Conservation (phyloP, 2,329 filamentous ascomycete genomes). For the Coniella lustricola region DNA sequence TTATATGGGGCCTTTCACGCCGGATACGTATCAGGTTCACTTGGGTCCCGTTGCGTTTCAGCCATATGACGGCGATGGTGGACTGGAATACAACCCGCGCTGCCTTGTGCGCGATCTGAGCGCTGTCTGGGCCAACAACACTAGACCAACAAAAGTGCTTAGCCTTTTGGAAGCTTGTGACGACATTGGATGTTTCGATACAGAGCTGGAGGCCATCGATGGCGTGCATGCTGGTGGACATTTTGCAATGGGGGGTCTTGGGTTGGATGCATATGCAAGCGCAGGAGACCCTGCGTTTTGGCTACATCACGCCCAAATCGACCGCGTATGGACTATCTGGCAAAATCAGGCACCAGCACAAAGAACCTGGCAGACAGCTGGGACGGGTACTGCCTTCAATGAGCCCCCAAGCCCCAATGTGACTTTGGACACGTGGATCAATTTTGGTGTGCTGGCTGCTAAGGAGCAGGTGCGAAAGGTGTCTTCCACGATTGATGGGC, state of each 20-base stretch:
- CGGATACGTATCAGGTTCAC: not conserved
- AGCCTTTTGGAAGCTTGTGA: slow-evolving; percentile 11
- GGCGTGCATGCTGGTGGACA: slow-evolving; percentile 12
- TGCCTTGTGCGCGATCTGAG: slow-evolving; percentile 12
- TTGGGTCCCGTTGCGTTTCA: slow-evolving; percentile 10
- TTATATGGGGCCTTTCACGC: not conserved
- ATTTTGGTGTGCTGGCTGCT: not conserved
- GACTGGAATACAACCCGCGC: slow-evolving; percentile 13
- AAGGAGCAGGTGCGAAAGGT: slow-evolving; percentile 1
- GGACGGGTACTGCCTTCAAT: slow-evolving; percentile 3
- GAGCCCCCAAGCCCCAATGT: not conserved
- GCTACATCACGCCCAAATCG: slow-evolving; percentile 26
- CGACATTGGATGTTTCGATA: slow-evolving; percentile 11
- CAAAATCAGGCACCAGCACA: slow-evolving; percentile 10
- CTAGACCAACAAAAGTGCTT: not conserved
- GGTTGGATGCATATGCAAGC: slow-evolving; percentile 3
- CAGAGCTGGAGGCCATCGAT: not conserved
- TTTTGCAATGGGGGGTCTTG: not conserved
- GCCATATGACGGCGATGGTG: slow-evolving; percentile 12
- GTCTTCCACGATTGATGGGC: slow-evolving; percentile 5
- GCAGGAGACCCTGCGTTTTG: slow-evolving; percentile 27
- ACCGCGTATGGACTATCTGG: slow-evolving; percentile 19
- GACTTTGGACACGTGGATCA: not conserved
- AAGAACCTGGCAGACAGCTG: not conserved
- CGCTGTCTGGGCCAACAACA: slow-evolving; percentile 2